Conservation (phyloP, 2,329 filamentous ascomycete species). For the Aureobasidium sp. region DNA sequence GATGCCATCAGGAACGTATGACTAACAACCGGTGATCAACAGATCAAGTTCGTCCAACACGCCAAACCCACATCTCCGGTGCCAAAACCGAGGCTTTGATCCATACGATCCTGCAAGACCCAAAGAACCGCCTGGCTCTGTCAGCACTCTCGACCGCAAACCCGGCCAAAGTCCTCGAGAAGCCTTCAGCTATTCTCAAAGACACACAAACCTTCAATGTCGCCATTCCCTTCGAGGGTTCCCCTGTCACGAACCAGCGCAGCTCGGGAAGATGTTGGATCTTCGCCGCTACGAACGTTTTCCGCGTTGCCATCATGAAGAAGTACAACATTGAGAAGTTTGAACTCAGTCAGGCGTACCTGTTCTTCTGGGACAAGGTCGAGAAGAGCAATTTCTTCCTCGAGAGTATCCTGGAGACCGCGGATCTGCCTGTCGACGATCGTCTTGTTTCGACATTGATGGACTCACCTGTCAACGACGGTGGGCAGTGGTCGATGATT, state of each 20-base stretch:
- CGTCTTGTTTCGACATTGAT: slow-evolving; percentile 65
- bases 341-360: slow-evolving; percentile 78
- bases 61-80: slow-evolving; percentile 19
- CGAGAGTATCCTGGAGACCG: slow-evolving; percentile 71
- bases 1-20: background rate
- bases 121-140: slow-evolving; percentile 61
- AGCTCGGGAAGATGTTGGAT: slow-evolving; percentile 82
- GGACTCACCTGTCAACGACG: slow-evolving; percentile 62
- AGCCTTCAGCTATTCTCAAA: slow-evolving; percentile 51
- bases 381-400: slow-evolving; percentile 89
- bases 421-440: slow-evolving; percentile 60
- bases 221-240: slow-evolving; percentile 72
- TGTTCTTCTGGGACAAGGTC: slow-evolving; percentile 92
- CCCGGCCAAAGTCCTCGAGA: slow-evolving; percentile 57
- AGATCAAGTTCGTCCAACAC: background rate
- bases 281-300: slow-evolving; percentile 85
- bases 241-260: slow-evolving; percentile 76
- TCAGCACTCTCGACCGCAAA: slow-evolving; percentile 62
- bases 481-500: slow-evolving; percentile 89
- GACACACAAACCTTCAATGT: slow-evolving; percentile 79
- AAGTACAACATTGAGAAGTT: slow-evolving; percentile 69
- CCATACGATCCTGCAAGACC: slow-evolving; percentile 25
- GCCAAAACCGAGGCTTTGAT: slow-evolving; percentile 24
- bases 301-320: slow-evolving; percentile 81
- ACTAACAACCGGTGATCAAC: background rate